Evolutionary conservation across 2,329 filamentous ascomycete genomes (phyloP).

Genomic region (Sordariomycetes sp.): DNA sequence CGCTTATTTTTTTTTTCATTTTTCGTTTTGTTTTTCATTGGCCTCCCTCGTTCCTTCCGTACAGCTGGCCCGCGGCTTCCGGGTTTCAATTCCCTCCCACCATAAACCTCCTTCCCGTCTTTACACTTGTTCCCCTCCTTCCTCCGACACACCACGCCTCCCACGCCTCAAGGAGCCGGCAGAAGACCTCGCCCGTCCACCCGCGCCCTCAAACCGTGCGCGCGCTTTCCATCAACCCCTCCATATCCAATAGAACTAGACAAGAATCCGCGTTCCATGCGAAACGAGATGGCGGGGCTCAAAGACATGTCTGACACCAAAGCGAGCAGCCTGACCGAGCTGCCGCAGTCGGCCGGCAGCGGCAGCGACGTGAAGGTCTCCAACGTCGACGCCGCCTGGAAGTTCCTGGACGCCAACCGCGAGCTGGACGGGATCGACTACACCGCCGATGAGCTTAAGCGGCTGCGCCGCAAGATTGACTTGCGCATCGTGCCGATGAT

Average conservation of each 20-base stretch:
- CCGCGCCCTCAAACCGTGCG: neutral
- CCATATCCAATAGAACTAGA: neutral
- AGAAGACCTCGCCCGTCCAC: neutral
- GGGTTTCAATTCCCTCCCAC: neutral
- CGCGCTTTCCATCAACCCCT: neutral
- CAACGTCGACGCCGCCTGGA: conserved; percentile 33
- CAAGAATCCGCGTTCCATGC: neutral
- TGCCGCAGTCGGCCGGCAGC: conserved; percentile 3
- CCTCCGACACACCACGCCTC: neutral
- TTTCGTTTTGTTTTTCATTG: neutral
- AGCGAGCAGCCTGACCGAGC: conserved; percentile 2
- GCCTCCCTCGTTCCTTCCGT: neutral
- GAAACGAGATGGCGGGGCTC: conserved; percentile 6
- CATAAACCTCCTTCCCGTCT: conserved; percentile 2
- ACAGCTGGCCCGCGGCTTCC: neutral
- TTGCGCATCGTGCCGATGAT: conserved; percentile 49
- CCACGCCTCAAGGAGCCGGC: neutral
- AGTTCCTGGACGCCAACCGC: conserved; percentile 29
- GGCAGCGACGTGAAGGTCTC: conserved; percentile 9
- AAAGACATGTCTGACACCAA: conserved; percentile 3
- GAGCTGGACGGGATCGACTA: conserved; percentile 20
- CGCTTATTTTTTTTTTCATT: neutral
- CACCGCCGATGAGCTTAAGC: conserved; percentile 25
- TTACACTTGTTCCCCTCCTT: conserved; percentile 3
- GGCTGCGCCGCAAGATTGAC: conserved; percentile 44